phyloP scores from a whole-genome alignment of 192 early-diverging fungal genomes.

The Coemansia sp. region DNA sequence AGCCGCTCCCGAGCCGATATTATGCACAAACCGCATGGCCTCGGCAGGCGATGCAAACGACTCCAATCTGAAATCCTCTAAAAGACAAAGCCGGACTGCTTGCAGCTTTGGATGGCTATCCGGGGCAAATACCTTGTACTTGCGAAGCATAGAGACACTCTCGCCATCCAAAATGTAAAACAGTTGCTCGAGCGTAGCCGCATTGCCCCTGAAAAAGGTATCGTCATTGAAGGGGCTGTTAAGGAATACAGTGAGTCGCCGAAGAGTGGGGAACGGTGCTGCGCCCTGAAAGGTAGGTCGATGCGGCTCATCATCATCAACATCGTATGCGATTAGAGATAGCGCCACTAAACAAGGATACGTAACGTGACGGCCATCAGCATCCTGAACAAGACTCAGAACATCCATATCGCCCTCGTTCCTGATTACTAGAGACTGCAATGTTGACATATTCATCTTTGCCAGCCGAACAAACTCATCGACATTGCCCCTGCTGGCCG shows the following conservation, averaged over 20 bases:
- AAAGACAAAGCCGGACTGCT: not conserved
- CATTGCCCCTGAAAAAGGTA: not conserved
- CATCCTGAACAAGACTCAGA: not conserved
- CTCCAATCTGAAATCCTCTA: not conserved
- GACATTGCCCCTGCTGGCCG: not conserved
- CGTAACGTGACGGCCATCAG: not conserved
- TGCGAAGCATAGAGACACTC: not conserved
- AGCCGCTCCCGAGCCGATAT: not conserved
- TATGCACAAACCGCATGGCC: not conserved
- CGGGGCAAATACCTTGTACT: not conserved
- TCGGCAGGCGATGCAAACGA: not conserved
- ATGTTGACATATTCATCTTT: not conserved
- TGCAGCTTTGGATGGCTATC: not conserved
- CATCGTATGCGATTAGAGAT: not conserved
- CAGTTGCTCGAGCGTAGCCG: not conserved
- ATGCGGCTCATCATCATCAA: not conserved
- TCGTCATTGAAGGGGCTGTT: not conserved
- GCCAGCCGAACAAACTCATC: not conserved
- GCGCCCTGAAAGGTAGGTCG: not conserved
- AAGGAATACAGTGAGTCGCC: not conserved
- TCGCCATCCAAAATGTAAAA: not conserved
- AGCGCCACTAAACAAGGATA: not conserved
- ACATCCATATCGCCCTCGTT: not conserved
- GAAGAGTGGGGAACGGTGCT: not conserved
- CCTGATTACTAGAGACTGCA: not conserved